Base-by-base conservation (phyloP, 129 eudicot genomes). In the Helianthus tuberosus region DNA sequence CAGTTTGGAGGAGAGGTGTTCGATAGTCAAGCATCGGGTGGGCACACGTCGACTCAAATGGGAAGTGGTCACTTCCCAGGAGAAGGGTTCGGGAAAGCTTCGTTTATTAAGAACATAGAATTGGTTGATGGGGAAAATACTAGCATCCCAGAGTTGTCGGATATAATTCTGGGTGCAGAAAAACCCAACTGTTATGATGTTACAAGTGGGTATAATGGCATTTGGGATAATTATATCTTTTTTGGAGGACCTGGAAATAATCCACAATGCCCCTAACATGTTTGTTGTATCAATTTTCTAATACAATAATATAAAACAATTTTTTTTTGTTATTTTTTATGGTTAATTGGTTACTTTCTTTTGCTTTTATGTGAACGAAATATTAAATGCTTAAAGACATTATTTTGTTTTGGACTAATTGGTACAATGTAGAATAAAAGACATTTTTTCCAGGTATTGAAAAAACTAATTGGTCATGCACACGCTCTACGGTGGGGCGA, bases 1-100 rank as follows among this genome's bases (percentile, higher is more conserved):
- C 89, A 89, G 68, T 85, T 79, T 65, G 96, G 94, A 11, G 98
- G 94, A 17, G 94, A 92, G 69, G 75, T 87, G 9, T 88, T 14
- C 14, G 12, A 9, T 9, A 6, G 10, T 15, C 71, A 66, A 20
- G 67, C 74, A 1, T 6, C 80, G 13, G 44, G 44, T 27, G 32
- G 2, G 32, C 32, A 27, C 32, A 27, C 32, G 8, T 39, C 8
- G 44, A 63, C 78, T 15, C 70, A 74, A 14, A 74, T 74, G 78
- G 79, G 79, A 27, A 75, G 79, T 25, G 79, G 79, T 1, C 71
- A 51, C 60, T 64, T 75, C 53, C 32, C 72, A 2, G 11, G 13
- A 11, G 79, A 64, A 75, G 79, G 79, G 41, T 64, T 50, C 11
- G 38, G 62, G 38, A 75, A 64, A 54, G 48, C 79, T 3, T 25